Percentiles rank a stretch among this genome's conserved stretches.
phyloP scores from a whole-genome alignment of 2,329 filamentous ascomycete species.

The Colletotrichum gigasporum region DNA sequence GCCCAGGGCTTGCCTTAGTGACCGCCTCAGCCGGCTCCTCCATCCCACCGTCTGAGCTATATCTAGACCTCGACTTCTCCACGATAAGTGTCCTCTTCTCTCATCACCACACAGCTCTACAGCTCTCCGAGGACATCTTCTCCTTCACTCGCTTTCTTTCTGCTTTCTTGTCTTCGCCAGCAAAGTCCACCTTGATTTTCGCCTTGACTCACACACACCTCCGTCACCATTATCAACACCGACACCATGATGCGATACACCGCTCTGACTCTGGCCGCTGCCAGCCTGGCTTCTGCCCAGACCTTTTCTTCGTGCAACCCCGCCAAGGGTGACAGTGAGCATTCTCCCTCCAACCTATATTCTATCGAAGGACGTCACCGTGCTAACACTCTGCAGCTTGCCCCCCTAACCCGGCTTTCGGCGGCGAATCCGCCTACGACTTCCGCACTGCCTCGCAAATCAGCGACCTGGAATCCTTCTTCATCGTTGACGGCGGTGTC shows the following conservation, averaged over 20 bases:
- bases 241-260: constrained; percentile 16
- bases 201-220: background rate
- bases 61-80: no score
- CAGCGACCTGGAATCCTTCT: constrained; percentile 56
- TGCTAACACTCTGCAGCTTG: constrained; percentile 25
- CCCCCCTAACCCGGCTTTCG: constrained; percentile 32
- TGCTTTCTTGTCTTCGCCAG: background rate
- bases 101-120: no score
- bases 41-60: no score
- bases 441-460: constrained; percentile 39
- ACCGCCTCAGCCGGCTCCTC: background rate
- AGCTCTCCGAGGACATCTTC: background rate
- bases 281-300: constrained; percentile 27
- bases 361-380: background rate
- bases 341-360: background rate
- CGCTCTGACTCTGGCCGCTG: constrained; percentile 22
- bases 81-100: no score
- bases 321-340: constrained; percentile 30
- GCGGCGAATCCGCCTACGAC: constrained; percentile 22
- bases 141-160: background rate
- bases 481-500: constrained; percentile 62
- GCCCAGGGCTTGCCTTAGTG: no score
- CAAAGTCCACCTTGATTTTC: background rate
- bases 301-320: constrained; percentile 32
- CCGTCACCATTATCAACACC: background rate